Base-by-base conservation (phyloP, 352 stramenopile genomes). In the Globisporangium uncinulatum region DNA sequence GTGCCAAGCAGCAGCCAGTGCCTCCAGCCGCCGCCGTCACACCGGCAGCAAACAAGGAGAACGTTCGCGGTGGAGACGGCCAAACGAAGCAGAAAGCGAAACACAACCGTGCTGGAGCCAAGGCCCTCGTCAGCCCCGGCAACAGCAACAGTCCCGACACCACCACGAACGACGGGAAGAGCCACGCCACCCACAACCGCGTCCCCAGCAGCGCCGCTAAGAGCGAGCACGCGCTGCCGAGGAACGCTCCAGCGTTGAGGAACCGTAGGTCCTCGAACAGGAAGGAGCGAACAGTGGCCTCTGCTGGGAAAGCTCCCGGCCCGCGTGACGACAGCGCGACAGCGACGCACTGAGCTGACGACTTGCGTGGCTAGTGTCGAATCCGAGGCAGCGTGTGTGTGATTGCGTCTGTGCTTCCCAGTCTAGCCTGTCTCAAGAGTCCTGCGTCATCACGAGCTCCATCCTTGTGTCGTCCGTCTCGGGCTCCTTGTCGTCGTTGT, bases 191-290 rank as follows among this genome's bases (percentile, higher is more conserved):
- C 24, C 24, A 29, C 24, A 4, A 29, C 24, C 24, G 24, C 24
- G 24, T 29, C 24, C 24, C 24, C 24, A 29, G 34, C 34, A 39
- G 34, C 34, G 34, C 34, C 34, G 4, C 7, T 11, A 48, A 61
- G 51, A 56, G 29, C 9, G 56, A 57, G 4, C 46, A 54, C 6
- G 62, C 71, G 20, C 42, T 7, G n/a, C 6, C 42, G 42, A 47
- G 19, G 20, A 8, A 17, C 41, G 10, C 17, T 15, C 15, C 41
- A n/a, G 41, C 15, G 15, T 21, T 15, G 15, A 46, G 5, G 17
- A 13, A 29, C 19, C 7, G 6, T 17, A 47, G 13, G 42, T 5
- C 2, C 42, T 29, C 24, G 24, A 13, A 39, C 34, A 7, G 34
- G 34, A 39, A 39, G 34, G 34, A 39, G 34, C 24, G 24, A 29